Evolutionary conservation across 305 asterid species (phyloP).

Genomic region (Fraxinus baroniana): DNA sequence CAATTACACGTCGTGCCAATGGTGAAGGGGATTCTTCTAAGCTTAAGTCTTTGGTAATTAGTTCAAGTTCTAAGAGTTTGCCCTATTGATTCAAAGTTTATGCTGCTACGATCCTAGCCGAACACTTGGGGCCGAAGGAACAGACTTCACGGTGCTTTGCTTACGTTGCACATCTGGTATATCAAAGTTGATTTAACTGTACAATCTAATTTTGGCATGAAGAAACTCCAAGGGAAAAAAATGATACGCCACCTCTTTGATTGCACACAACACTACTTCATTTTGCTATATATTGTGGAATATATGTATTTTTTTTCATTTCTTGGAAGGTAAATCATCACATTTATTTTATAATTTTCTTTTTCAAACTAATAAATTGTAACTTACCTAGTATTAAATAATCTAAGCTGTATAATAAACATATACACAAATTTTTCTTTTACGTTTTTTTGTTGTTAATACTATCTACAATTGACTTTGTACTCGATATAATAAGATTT

Average conservation of each 20-base stretch:
- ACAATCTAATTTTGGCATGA: not conserved
- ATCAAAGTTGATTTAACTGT: no score
- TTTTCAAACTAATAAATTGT: no score
- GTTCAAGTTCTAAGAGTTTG: slow-evolving; percentile 87
- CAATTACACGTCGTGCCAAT: slow-evolving; percentile 70
- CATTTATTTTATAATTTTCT: no score
- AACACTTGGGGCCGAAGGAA: not conserved
- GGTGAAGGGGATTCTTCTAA: slow-evolving; percentile 48
- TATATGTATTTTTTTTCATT: not conserved
- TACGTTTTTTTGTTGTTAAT: no score
- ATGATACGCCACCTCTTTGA: not conserved
- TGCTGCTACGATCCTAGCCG: not conserved
- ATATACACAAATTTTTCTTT: no score
- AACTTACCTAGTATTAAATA: not conserved
- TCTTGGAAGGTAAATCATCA: not conserved
- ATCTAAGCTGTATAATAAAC: not conserved
- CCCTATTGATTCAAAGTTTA: slow-evolving; percentile 41
- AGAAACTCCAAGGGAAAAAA: not conserved
- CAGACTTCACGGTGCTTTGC: no score
- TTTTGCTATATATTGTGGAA: slow-evolving; percentile 5
- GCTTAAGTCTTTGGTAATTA: slow-evolving; percentile 60
- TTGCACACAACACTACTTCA: slow-evolving; percentile 17
- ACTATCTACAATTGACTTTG: not conserved
- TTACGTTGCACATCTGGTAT: not conserved
- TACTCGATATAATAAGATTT: no score